These are phyloP conservation scores for Dimargaris xerosporica DNA, from an alignment of 192 early-diverging fungal species.

Conservation along the genomic window DNA sequence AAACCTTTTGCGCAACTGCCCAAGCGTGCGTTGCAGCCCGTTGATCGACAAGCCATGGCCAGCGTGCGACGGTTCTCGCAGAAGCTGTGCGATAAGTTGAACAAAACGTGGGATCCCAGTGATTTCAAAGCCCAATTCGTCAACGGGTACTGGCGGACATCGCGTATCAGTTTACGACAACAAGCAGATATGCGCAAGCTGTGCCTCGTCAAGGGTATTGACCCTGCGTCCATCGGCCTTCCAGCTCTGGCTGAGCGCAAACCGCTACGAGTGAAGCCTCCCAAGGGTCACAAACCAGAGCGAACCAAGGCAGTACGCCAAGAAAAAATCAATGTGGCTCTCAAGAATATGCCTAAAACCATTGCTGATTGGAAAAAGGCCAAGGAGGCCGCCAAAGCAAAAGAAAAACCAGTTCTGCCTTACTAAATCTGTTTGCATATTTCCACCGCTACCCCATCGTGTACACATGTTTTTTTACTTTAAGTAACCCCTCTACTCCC, in stretches of 20 bases:
- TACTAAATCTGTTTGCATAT: conserved; percentile 23
- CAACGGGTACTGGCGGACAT: conserved; percentile 31
- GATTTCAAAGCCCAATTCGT: conserved; percentile 25
- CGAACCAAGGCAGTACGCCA: conserved; percentile 13
- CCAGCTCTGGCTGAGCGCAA: conserved; percentile 20
- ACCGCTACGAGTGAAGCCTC: conserved; percentile 24
- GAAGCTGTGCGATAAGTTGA: conserved; percentile 4
- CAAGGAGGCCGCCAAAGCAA: conserved; percentile 18
- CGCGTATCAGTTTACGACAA: conserved; percentile 30
- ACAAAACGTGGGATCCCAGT: conserved; percentile 9
- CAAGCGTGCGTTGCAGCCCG: too few relatives aligned
- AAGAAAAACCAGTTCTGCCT: conserved; percentile 24
- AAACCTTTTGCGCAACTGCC: too few relatives aligned
- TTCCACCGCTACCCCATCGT: too few relatives aligned
- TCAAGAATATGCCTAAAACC: conserved; percentile 30
- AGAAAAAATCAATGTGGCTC: conserved; percentile 24
- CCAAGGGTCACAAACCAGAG: conserved; percentile 27
- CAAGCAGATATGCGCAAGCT: conserved; percentile 50
- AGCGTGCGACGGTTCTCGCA: conserved; percentile 1
- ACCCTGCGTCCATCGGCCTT: conserved; percentile 35
- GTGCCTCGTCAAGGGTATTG: conserved; percentile 29
- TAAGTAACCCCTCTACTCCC: too few relatives aligned
- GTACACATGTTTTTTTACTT: too few relatives aligned
- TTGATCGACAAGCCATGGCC: conserved; percentile 6
- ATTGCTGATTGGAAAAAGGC: conserved; percentile 32